These are phyloP conservation scores for Boletus semigastroideus DNA, from an alignment of 1,284 basidiomycete genomes.

Conservation along the genomic window DNA sequence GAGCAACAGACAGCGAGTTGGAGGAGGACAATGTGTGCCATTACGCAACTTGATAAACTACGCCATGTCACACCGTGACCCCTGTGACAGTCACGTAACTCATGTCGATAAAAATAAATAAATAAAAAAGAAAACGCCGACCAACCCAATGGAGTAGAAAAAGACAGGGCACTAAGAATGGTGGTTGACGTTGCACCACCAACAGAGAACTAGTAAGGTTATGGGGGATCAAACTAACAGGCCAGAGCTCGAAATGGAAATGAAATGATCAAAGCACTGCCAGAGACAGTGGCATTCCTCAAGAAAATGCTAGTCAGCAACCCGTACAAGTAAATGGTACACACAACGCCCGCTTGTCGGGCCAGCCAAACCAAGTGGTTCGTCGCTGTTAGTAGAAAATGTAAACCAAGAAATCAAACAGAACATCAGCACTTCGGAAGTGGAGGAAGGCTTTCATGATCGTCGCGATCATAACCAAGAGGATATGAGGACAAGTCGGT, in stretches of 20 bases:
- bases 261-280: slow-evolving; percentile 4
- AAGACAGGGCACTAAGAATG: neutral
- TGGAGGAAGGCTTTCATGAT: slow-evolving; percentile 34
- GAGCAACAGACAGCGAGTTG: slow-evolving; percentile 8
- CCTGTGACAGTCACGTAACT: slow-evolving; percentile 12
- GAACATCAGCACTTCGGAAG: slow-evolving; percentile 28
- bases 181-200: neutral
- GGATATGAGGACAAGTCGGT: slow-evolving; percentile 78
- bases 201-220: slow-evolving; percentile 3
- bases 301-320: slow-evolving; percentile 15
- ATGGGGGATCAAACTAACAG: slow-evolving; percentile 8
- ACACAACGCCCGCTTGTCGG: slow-evolving; percentile 23
- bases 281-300: slow-evolving; percentile 4
- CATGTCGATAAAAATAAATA: slow-evolving; percentile 10
- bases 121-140: slow-evolving; percentile 18
- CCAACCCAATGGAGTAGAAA: slow-evolving; percentile 15
- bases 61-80: slow-evolving; percentile 28
- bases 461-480: slow-evolving; percentile 63
- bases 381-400: slow-evolving; percentile 9
- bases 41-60: slow-evolving; percentile 24
- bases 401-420: neutral
- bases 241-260: slow-evolving; percentile 10
- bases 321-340: slow-evolving; percentile 30
- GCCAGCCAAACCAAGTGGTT: slow-evolving; percentile 28
- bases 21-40: slow-evolving; percentile 17